Conservation (phyloP, 2,329 filamentous ascomycete species). For the Neofusicoccum kwambonambiense region DNA sequence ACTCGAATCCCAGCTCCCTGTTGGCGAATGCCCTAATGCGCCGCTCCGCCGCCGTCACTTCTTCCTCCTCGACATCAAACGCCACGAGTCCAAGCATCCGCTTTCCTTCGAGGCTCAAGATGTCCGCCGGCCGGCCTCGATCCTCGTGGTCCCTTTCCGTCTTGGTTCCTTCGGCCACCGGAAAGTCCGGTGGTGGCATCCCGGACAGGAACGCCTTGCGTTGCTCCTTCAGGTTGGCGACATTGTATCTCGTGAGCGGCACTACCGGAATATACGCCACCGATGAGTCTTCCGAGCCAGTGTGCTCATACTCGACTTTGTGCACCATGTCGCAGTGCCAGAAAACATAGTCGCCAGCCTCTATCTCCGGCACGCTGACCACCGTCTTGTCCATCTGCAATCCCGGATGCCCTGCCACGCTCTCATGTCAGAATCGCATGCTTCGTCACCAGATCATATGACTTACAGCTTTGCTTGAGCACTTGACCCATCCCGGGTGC, state of each 20-base stretch:
- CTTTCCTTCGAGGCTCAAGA: slow-evolving; percentile 21
- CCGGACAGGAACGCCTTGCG: slow-evolving; percentile 20
- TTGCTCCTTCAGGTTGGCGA: slow-evolving; percentile 20
- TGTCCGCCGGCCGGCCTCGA: slow-evolving; percentile 21
- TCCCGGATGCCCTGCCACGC: slow-evolving; percentile 32
- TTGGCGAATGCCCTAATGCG: slow-evolving; percentile 22
- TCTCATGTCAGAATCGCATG: slow-evolving; percentile 42
- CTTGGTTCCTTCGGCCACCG: not conserved
- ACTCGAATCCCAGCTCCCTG: slow-evolving; percentile 7
- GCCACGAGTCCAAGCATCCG: slow-evolving; percentile 21
- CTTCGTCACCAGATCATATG: slow-evolving; percentile 42
- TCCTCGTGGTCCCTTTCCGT: slow-evolving; percentile 19
- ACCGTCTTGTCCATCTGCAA: slow-evolving; percentile 22
- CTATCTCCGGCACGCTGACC: slow-evolving; percentile 24
- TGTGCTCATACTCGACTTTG: slow-evolving; percentile 24
- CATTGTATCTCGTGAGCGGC: slow-evolving; percentile 24
- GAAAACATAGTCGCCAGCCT: slow-evolving; percentile 27
- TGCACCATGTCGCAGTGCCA: slow-evolving; percentile 29
- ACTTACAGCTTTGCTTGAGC: slow-evolving; percentile 20
- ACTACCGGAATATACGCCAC: slow-evolving; percentile 26
- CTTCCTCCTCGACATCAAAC: slow-evolving; percentile 24
- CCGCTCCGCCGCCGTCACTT: slow-evolving; percentile 22
- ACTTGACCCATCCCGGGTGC: slow-evolving; percentile 28
- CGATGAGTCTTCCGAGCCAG: slow-evolving; percentile 24
- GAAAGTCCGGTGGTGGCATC: slow-evolving; percentile 21